phyloP scores from a whole-genome alignment of 495 filamentous ascomycete genomes.

The Emericellopsis terricola region DNA sequence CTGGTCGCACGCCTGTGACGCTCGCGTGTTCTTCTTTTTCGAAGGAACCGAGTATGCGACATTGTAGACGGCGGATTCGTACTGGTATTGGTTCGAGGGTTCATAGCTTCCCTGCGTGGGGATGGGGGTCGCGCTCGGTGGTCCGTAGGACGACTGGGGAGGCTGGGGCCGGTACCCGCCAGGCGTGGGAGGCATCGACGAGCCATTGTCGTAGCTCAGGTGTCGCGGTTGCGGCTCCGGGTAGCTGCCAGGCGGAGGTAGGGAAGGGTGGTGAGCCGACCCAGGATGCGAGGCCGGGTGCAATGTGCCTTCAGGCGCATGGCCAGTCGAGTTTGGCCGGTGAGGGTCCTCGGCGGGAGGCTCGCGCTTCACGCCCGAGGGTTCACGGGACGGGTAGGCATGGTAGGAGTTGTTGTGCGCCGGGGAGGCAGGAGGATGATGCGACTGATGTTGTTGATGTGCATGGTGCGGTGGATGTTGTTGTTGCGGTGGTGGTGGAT shows the following conservation, averaged over 20 bases:
- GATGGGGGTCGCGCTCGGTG: slow-evolving; percentile 22
- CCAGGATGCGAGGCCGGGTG: neutral
- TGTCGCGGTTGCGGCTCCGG: slow-evolving; percentile 25
- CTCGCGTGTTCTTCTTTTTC: slow-evolving; percentile 31
- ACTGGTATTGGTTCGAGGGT: slow-evolving; percentile 12
- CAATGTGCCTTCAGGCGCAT: slow-evolving; percentile 1
- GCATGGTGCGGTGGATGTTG: slow-evolving; percentile 9
- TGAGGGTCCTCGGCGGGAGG: neutral
- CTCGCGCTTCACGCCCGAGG: slow-evolving; percentile 1
- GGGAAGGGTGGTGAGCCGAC: slow-evolving; percentile 5
- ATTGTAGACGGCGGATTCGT: slow-evolving; percentile 13
- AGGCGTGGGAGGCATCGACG: slow-evolving; percentile 18
- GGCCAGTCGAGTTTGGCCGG: slow-evolving; percentile 3
- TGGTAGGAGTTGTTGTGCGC: slow-evolving; percentile 14
- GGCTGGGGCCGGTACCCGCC: slow-evolving; percentile 21
- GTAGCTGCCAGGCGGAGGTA: slow-evolving; percentile 14
- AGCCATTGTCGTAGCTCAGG: slow-evolving; percentile 25
- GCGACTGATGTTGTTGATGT: neutral
- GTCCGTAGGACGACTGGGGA: slow-evolving; percentile 19
- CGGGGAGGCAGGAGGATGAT: slow-evolving; percentile 14
- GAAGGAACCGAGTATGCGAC: slow-evolving; percentile 15
- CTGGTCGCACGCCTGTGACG: slow-evolving; percentile 47
- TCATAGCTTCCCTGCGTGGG: slow-evolving; percentile 24
- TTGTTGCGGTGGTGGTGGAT: slow-evolving; percentile 28
- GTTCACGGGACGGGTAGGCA: neutral